phyloP scores from a whole-genome alignment of 1,284 basidiomycete genomes.

The Cystobasidiaceae sp. region DNA sequence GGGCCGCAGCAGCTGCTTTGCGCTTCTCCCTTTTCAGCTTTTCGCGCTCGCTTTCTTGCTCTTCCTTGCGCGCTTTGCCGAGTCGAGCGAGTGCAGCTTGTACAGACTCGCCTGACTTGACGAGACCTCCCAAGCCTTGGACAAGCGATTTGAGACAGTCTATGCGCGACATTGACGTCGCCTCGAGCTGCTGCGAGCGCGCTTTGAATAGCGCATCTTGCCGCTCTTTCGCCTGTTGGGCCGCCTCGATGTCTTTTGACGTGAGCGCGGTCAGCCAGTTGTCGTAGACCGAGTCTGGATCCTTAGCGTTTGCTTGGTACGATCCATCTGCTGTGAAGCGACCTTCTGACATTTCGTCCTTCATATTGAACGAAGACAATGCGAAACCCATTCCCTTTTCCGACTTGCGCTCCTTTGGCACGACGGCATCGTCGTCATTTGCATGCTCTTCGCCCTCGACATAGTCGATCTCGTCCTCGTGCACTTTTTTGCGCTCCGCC shows the following conservation, averaged over 20 bases:
- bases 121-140: constrained; percentile 61
- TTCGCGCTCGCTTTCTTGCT: constrained; percentile 24
- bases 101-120: constrained; percentile 86
- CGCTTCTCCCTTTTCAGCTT: constrained; percentile 43
- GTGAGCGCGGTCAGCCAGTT: constrained; percentile 82
- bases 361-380: constrained; percentile 96
- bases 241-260: constrained; percentile 78
- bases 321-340: constrained; percentile 90
- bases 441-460: constrained; percentile 53
- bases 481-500: constrained; percentile 50
- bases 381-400: constrained; percentile 89
- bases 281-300: constrained; percentile 88
- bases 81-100: constrained; percentile 82
- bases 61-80: constrained; percentile 63
- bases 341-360: constrained; percentile 94
- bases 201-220: constrained; percentile 63
- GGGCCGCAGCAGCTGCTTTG: constrained; percentile 49
- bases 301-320: constrained; percentile 72
- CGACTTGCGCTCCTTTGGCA: constrained; percentile 49
- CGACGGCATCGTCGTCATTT: constrained; percentile 44
- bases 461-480: constrained; percentile 69
- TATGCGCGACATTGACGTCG: constrained; percentile 62
- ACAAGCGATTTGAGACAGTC: constrained; percentile 63
- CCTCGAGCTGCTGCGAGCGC: constrained; percentile 35
- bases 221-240: constrained; percentile 55